Base-by-base conservation (phyloP, 495 filamentous ascomycete species). In the Terfezia boudieri region DNA sequence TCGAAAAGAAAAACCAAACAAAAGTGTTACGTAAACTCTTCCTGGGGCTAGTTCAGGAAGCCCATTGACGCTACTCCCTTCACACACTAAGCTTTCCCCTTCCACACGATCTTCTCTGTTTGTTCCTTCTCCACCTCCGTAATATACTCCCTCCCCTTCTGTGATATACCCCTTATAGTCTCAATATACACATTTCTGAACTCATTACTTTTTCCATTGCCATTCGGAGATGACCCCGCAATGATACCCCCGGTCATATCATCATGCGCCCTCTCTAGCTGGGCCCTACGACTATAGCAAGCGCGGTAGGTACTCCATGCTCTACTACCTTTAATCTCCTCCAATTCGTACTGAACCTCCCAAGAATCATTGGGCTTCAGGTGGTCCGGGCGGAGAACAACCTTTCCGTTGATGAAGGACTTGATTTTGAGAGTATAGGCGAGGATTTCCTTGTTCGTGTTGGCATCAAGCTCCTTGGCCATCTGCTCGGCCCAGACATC, bases 271-370 rank as follows among this genome's bases (percentile, higher is more conserved):
- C 14, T 46, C 41, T 14, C 12, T 5, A 46, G 17, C 41, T 14
- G 14, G 14, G 12, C 14, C 41, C 17, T 46, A 14, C 41, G 12
- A 4, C 4, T 14, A 14, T 14, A 46, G 41, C 41, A 46, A 46
- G 14, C 17, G 14, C 17, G 12, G 41, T 46, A 46, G 14, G 41
- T 14, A 20, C 14, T 20, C 41, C 41, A 46, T 46, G 41, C 41
- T 20, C 41, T 46, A 20, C 14, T 14, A 14, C 8, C 41, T 8
- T 46, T 2, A 0, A 46, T 20, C 61, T 90, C 82, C 49, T 71
- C 67, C 36, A 94, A 64, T 23, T 76, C 71, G 66, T 93, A 94
- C 54, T 93, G 79, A 41, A 95, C 68, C 0, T 67, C 66, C 89
- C 90, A 98, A 1, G 68, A 65, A 58, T 88, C 76, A 0, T 57